Base-by-base conservation (phyloP, 1,139 yeast genomes). In the Saccharomycopsis phalli region DNA sequence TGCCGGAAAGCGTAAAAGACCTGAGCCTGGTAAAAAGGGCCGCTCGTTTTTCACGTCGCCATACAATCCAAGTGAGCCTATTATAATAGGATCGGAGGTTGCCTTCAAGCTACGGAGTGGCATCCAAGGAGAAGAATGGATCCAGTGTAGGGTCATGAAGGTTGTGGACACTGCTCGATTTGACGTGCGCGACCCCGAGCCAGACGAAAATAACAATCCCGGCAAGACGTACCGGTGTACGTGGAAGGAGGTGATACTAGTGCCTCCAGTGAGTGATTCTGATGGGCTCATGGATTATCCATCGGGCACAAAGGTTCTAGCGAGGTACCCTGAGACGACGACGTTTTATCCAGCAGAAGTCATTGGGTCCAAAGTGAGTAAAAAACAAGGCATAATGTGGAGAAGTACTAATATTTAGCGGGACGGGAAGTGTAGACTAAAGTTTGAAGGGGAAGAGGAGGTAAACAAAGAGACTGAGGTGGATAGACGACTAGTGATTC, bases 381-480 rank as follows among this genome's bases (percentile, higher is more conserved):
- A 27, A 19, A 39, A 47, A 47, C 69, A 23, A 10, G 27, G 27
- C n/a, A 23, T 23, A 10, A 23, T 30, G 22, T 14, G 4, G 18
- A 20, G 33, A 7, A 21, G 11, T 30, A 30, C 21, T 30, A 30
- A 30, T 21, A 30, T 25, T 4, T 19, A 34, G 29, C 31, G 83
- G 49, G 91, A 81, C 51, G 87, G 93, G 0, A 71, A 69, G 14
- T 94, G 94, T 49, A 63, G 84, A 50, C 67, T 93, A 42, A 74
- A 76, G 53, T 93, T 93, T 53, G 98, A 93, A 53, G 99, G 98
- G 5, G 99, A 91, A 58, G 98, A 91, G 54, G 98, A 93, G 54
- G 95, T 79, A 2, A 91, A 84, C 42, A 91, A 91, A 59, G 96
- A 88, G 55, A 91, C 96, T 0, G 95, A 87, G 52, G 97, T 91